Evolutionary conservation across 2,329 filamentous ascomycete species (phyloP).

Genomic region (Elsinoe necatrix): DNA sequence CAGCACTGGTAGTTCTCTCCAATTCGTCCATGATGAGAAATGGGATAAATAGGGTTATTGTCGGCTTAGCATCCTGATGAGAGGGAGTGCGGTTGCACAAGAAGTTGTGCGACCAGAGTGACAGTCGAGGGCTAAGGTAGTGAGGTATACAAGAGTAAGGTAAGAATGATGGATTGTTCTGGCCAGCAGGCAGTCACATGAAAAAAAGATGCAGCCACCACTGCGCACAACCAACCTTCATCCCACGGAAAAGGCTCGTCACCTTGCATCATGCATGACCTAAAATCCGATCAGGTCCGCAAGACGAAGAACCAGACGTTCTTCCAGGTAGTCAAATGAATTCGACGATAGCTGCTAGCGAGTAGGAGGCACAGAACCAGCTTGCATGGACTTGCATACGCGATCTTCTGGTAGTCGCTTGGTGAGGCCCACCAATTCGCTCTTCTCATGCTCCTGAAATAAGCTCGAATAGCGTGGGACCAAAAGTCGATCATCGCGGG

Average conservation of each 20-base stretch:
- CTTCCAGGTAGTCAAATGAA: too few relatives aligned
- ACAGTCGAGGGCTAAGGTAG: background rate
- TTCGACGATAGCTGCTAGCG: too few relatives aligned
- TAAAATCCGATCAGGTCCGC: background rate
- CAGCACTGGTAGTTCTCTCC: constrained; percentile 30
- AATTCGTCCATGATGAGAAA: constrained; percentile 21
- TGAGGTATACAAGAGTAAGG: background rate
- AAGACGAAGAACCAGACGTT: background rate
- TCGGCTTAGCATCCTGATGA: background rate
- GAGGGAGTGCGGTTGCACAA: background rate
- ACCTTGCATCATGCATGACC: constrained; percentile 1
- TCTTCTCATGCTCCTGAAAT: background rate
- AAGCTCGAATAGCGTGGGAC: background rate
- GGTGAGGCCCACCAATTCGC: background rate
- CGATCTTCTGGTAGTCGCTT: background rate
- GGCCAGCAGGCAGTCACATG: constrained; percentile 12
- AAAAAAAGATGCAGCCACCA: constrained; percentile 5
- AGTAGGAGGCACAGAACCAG: too few relatives aligned
- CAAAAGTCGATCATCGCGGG: constrained; percentile 6
- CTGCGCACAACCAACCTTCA: background rate
- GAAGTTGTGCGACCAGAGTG: background rate
- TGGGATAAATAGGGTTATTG: constrained; percentile 8
- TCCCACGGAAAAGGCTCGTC: background rate
- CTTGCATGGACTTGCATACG: too few relatives aligned
- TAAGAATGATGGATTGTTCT: background rate